A percentile compares a stretch with the other conserved stretches of the same genome.
phyloP scores from a whole-genome alignment of 2,329 filamentous ascomycete species.

The Malbranchea cinnamomea region DNA sequence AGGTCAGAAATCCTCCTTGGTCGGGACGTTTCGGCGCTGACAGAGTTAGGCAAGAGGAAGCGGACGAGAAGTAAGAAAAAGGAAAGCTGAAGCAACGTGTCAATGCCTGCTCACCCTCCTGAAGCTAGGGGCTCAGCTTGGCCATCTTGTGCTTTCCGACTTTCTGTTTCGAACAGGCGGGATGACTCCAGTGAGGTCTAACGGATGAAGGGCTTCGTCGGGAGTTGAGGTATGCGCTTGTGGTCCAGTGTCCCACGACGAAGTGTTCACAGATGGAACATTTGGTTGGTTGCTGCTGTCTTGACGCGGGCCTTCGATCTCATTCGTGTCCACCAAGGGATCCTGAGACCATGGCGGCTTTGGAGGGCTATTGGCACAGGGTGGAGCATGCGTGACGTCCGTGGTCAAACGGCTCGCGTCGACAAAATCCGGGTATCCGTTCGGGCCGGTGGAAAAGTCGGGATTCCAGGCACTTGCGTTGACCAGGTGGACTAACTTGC shows the following conservation, averaged over 20 bases:
- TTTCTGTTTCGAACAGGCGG: conserved; percentile 4
- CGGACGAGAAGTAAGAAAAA: no score
- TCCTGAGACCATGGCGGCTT: conserved; percentile 8
- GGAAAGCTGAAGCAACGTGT: no score
- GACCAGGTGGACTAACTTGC: conserved; percentile 30
- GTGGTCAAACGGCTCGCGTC: conserved; percentile 29
- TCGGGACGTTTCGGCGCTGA: no score
- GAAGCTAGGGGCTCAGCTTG: no score
- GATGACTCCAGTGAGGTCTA: conserved; percentile 5
- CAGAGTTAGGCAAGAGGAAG: no score
- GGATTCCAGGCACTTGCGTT: conserved; percentile 24
- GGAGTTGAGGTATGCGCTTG: conserved; percentile 1
- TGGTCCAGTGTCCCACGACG: neutral
- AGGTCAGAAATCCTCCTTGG: no score
- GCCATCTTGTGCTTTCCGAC: conserved; percentile 2
- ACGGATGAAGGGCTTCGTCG: conserved; percentile 1
- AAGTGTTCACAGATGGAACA: neutral
- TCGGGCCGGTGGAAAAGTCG: conserved; percentile 18
- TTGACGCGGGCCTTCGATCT: neutral
- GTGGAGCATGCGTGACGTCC: conserved; percentile 25
- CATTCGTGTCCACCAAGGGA: neutral
- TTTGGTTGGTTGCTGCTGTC: no score
- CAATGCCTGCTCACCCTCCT: no score
- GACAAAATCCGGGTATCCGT: conserved; percentile 30
- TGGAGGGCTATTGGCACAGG: conserved; percentile 3